Evolutionary conservation across 2,329 filamentous ascomycete genomes (phyloP).

Genomic region (Cercospora berteroae): DNA sequence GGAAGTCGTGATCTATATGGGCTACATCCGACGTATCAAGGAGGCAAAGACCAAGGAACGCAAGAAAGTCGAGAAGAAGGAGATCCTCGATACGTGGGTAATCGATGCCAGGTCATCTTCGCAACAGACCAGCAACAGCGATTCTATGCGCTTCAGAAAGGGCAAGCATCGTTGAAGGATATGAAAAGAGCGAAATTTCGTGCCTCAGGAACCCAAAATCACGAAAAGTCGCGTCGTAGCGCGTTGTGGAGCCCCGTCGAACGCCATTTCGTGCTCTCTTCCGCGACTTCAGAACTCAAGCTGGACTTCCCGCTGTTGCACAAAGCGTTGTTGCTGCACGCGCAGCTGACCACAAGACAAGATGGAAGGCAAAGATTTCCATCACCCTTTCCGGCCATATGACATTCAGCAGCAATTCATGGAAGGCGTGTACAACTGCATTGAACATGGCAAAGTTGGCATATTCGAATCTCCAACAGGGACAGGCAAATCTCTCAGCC

Average conservation of each 20-base stretch:
- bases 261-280: constrained; percentile 1
- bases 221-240: constrained; percentile 28
- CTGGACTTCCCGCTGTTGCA: background rate
- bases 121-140: constrained; percentile 23
- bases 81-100: constrained; percentile 72
- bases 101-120: constrained; percentile 36
- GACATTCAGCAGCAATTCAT: constrained; percentile 86
- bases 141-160: constrained; percentile 43
- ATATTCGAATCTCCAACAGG: constrained; percentile 95
- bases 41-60: constrained; percentile 65
- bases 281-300: background rate
- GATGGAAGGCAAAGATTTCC: constrained; percentile 58
- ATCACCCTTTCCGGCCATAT: constrained; percentile 86
- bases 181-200: background rate
- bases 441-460: constrained; percentile 76
- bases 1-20: constrained; percentile 74
- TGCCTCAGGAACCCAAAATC: constrained; percentile 11
- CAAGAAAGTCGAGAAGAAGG: constrained; percentile 62
- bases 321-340: background rate
- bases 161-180: constrained; percentile 44
- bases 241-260: constrained; percentile 19
- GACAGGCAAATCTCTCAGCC: constrained; percentile 79
- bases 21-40: constrained; percentile 69
- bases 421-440: constrained; percentile 73
- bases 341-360: background rate